Conservation (phyloP, 176 grass and related monocot species). For the Oropetium thomaeum region DNA sequence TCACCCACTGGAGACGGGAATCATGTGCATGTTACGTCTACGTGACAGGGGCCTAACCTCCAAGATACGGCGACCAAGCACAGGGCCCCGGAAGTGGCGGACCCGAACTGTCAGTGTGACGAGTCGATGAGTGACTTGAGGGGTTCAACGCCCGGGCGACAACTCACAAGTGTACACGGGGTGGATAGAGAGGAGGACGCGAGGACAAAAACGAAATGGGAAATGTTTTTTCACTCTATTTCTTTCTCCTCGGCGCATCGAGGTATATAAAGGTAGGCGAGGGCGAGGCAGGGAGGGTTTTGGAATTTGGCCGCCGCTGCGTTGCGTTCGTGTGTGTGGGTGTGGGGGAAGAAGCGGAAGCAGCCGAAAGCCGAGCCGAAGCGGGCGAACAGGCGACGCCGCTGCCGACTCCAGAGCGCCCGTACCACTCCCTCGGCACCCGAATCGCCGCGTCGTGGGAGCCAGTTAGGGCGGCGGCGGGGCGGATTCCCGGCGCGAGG, state of each 20-base stretch:
- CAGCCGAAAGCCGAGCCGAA: conserved; percentile 16
- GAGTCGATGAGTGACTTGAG: not conserved
- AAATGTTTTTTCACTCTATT: conserved; percentile 27
- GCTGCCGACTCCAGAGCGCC: not conserved
- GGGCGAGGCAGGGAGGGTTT: conserved; percentile 29
- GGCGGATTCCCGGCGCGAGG: conserved; percentile 18
- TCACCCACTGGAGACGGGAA: not conserved
- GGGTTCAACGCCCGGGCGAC: conserved; percentile 25
- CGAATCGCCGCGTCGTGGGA: conserved; percentile 19
- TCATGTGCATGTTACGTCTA: conserved; percentile 6
- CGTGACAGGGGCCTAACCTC: not conserved
- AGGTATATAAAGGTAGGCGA: conserved; percentile 44
- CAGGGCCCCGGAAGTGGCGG: fast-evolving
- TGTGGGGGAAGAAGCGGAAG: not conserved
- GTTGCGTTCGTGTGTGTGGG: conserved; percentile 17
- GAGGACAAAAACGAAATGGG: conserved; percentile 9
- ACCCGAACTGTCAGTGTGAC: not conserved
- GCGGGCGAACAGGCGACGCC: conserved; percentile 18
- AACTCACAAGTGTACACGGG: conserved; percentile 11
- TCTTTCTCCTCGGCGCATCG: conserved; percentile 14
- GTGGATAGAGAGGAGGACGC: conserved; percentile 24
- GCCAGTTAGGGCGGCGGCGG: conserved; percentile 22
- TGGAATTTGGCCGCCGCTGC: conserved; percentile 49
- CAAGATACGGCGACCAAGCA: not conserved
- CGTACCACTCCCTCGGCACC: not conserved